A percentile compares a stretch with the other conserved stretches of the same genome.
These are phyloP conservation scores for Tulasnella calospora DNA, from an alignment of 768 basidiomycete species.

Conservation along the genomic window DNA sequence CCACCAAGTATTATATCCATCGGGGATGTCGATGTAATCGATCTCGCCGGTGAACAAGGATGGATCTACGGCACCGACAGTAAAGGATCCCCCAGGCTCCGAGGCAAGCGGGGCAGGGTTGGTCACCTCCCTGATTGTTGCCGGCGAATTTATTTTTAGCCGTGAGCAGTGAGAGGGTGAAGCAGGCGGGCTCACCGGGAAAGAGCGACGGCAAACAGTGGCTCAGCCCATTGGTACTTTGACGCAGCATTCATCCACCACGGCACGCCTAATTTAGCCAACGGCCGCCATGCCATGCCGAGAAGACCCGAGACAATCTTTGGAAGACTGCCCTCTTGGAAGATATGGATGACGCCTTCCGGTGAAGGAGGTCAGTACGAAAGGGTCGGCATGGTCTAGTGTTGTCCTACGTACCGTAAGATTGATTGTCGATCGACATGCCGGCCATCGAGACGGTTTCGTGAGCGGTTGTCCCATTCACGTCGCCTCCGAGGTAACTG, in stretches of 20 bases:
- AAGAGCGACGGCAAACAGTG: slow-evolving; percentile 26
- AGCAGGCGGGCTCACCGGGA: slow-evolving; percentile 4
- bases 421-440: slow-evolving; percentile 25
- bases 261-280: slow-evolving; percentile 25
- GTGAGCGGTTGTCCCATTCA: slow-evolving; percentile 24
- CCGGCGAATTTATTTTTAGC: not conserved
- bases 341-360: not conserved
- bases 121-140: not conserved
- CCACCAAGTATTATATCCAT: slow-evolving; percentile 26
- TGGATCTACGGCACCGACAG: slow-evolving; percentile 14
- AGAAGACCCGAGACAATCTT: slow-evolving; percentile 26
- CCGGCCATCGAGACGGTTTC: slow-evolving; percentile 28
- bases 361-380: not conserved
- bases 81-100: slow-evolving; percentile 12
- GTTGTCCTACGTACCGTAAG: slow-evolving; percentile 20
- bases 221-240: slow-evolving; percentile 10
- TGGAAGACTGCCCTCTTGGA: slow-evolving; percentile 5
- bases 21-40: slow-evolving; percentile 22
- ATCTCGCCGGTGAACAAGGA: slow-evolving; percentile 24
- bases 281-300: slow-evolving; percentile 28
- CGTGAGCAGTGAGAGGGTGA: not conserved
- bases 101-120: not conserved
- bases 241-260: slow-evolving; percentile 18
- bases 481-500: slow-evolving; percentile 27
- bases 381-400: not conserved